These are phyloP conservation scores for Pseudogymnoascus sp. DNA, from an alignment of 2,329 filamentous ascomycete genomes.

Conservation along the genomic window DNA sequence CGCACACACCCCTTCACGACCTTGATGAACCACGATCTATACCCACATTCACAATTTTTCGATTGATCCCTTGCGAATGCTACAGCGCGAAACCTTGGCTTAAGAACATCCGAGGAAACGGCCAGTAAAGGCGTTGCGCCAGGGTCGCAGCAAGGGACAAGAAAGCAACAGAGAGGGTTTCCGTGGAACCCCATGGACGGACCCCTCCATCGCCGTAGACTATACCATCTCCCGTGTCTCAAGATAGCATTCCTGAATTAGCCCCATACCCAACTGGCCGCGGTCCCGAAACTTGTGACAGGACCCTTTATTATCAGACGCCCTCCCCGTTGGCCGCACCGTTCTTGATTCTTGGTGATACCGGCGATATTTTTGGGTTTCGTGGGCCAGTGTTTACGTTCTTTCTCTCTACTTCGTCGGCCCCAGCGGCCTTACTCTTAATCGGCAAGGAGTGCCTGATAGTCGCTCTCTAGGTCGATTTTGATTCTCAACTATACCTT, in stretches of 20 bases:
- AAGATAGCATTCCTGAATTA: not conserved
- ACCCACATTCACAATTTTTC: not conserved
- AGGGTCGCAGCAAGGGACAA: not conserved
- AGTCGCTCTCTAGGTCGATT: not conserved
- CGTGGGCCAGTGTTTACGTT: constrained; percentile 5
- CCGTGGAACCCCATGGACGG: not conserved
- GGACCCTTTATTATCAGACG: constrained; percentile 6
- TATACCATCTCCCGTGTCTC: not conserved
- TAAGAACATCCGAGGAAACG: constrained; percentile 2
- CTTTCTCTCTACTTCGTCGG: constrained; percentile 11
- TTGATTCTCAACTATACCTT: constrained; percentile 17
- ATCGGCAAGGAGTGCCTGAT: not conserved
- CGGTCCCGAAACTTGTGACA: not conserved
- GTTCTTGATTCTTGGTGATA: not conserved
- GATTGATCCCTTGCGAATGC: constrained; percentile 1
- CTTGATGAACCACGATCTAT: not conserved
- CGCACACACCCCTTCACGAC: constrained; percentile 2
- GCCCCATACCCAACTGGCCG: not conserved
- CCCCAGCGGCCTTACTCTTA: constrained; percentile 11
- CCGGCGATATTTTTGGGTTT: constrained; percentile 7
- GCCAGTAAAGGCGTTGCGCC: not conserved
- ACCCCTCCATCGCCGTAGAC: not conserved
- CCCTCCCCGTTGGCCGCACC: not conserved
- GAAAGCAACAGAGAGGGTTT: constrained; percentile 2
- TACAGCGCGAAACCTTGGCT: constrained; percentile 1